phyloP scores from a whole-genome alignment of 2,329 filamentous ascomycete species.

The Ploettnerulaceae sp. region DNA sequence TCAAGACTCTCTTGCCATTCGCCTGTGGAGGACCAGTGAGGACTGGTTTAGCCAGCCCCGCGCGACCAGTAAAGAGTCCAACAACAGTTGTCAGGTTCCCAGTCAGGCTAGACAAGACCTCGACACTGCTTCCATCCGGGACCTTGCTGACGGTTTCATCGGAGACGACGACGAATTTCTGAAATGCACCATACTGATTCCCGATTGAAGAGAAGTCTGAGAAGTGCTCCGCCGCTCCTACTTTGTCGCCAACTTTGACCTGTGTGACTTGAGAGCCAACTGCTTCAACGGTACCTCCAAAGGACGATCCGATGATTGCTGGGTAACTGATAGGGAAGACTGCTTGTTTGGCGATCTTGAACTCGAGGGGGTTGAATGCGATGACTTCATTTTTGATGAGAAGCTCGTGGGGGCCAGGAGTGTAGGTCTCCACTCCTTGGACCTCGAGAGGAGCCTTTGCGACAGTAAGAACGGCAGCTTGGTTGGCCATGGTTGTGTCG shows the following conservation, averaged over 20 bases:
- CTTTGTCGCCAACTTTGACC: conserved; percentile 30
- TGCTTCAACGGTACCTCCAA: conserved; percentile 31
- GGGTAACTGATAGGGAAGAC: conserved; percentile 27
- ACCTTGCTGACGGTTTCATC: conserved; percentile 11
- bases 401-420: conserved; percentile 27
- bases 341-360: conserved; percentile 29
- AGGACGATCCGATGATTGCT: conserved; percentile 30
- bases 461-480: conserved; percentile 19
- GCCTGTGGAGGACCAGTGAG: conserved; percentile 7
- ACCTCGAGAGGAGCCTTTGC: conserved; percentile 34
- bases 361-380: conserved; percentile 37
- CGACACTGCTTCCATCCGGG: conserved; percentile 13
- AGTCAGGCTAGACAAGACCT: conserved; percentile 14
- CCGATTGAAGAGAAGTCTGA: neutral
- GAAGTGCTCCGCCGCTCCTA: conserved; percentile 19
- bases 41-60: conserved; percentile 6
- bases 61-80: conserved; percentile 22
- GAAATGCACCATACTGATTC: conserved; percentile 21
- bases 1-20: conserved; percentile 30
- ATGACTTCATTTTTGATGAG: conserved; percentile 33
- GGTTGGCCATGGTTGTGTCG: conserved; percentile 26
- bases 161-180: conserved; percentile 26
- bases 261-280: conserved; percentile 29
- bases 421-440: conserved; percentile 34
- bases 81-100: conserved; percentile 28